These are phyloP conservation scores for Parasitella parasitica DNA, from an alignment of 371 early-diverging fungal species.

Conservation along the genomic window DNA sequence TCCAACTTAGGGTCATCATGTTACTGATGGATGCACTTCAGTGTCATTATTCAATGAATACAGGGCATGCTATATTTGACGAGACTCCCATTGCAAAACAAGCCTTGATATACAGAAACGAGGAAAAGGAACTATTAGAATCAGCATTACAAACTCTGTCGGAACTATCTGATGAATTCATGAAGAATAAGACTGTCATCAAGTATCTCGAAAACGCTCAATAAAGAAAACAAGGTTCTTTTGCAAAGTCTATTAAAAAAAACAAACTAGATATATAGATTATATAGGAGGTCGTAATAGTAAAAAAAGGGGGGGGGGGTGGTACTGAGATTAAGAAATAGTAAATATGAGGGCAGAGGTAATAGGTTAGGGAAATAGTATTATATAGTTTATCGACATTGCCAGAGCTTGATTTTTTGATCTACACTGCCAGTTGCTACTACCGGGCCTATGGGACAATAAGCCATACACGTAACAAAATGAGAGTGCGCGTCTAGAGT, in stretches of 20 bases:
- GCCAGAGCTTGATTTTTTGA: constrained; percentile 70
- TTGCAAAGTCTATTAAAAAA: not conserved
- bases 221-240: not conserved
- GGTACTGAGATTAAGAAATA: constrained; percentile 4
- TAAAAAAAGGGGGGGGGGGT: not conserved
- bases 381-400: constrained; percentile 33
- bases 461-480: constrained; percentile 80
- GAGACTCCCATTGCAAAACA: not conserved
- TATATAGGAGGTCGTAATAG: not conserved
- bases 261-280: not conserved
- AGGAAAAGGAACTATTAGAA: constrained; percentile 2
- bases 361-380: not conserved
- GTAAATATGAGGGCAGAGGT: not conserved
- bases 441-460: constrained; percentile 51
- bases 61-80: not conserved
- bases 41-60: constrained; percentile 3
- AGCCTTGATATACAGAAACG: constrained; percentile 6
- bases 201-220: not conserved
- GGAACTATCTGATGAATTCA: not conserved
- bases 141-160: constrained; percentile 1
- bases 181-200: constrained; percentile 1
- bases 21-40: constrained; percentile 27
- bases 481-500: constrained; percentile 83
- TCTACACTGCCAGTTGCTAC: constrained; percentile 86
- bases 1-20: constrained; percentile 24